These are phyloP conservation scores for Nissolia schottii DNA, from an alignment of 306 rosid species.

Conservation along the genomic window DNA sequence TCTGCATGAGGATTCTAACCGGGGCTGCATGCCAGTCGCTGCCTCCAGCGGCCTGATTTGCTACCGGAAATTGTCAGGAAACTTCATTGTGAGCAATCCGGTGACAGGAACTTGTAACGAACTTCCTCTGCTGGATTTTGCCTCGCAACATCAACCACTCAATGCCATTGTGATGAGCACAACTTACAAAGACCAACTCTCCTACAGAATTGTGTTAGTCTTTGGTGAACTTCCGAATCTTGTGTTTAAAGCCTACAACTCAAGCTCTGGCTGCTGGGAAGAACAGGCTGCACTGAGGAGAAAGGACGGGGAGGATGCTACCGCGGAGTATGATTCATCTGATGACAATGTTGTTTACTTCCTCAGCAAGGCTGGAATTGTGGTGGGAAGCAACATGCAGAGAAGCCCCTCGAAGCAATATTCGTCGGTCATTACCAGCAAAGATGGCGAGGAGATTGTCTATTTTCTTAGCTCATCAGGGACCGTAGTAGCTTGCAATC, in stretches of 20 bases:
- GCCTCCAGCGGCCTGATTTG: constrained; percentile 83
- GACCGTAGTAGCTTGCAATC: constrained; percentile 61
- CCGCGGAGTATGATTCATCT: constrained; percentile 34
- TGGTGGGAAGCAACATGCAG: constrained; percentile 70
- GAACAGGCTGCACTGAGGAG: constrained; percentile 37
- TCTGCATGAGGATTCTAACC: constrained; percentile 34
- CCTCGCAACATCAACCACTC: constrained; percentile 35
- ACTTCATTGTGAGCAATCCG: constrained; percentile 67
- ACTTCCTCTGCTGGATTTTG: constrained; percentile 49
- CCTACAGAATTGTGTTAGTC: constrained; percentile 54
- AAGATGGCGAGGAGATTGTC: constrained; percentile 47
- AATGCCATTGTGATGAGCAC: constrained; percentile 76
- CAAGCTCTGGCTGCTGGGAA: constrained; percentile 55
- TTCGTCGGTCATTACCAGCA: constrained; percentile 59
- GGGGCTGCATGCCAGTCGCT: constrained; percentile 62
- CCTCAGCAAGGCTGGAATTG: constrained; percentile 70
- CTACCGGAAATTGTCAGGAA: constrained; percentile 48
- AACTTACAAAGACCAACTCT: constrained; percentile 17
- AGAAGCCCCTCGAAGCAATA: constrained; percentile 86
- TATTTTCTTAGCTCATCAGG: constrained; percentile 77
- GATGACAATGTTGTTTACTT: constrained; percentile 69
- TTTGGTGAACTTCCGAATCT: constrained; percentile 66
- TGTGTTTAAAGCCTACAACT: constrained; percentile 44
- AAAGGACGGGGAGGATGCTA: constrained; percentile 30
- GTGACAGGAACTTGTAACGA: constrained; percentile 54